Base-by-base conservation (phyloP, 2,329 filamentous ascomycete genomes). In the Annulohypoxylon truncatum region DNA sequence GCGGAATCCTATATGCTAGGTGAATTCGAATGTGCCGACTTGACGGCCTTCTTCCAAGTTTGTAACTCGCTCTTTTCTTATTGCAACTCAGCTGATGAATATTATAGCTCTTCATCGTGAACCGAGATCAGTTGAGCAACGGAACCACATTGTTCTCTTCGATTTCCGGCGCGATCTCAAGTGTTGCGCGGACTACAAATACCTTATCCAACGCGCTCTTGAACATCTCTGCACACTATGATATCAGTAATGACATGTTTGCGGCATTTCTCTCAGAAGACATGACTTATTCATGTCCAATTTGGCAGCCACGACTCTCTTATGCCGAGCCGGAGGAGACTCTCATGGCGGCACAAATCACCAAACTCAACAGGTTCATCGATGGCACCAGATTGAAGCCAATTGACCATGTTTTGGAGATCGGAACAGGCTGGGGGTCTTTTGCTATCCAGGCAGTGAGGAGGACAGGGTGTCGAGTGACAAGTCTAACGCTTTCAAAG, bases 231-330 rank as follows among this genome's bases (percentile, higher is more conserved):
- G 89, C 90, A 3, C 91, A 93, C 70, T 93, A 93, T 75, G 90
- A 93, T 72, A 91, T 92, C 67, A 89, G 87, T 69, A 93, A 93
- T 73, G 88, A 89, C 62, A 91, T 92, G 88, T 92, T 93, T 72
- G 88, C 89, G 4, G 89, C 90, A 0, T 92, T 92, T 70, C 81
- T 92, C 26, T 91, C 89, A 0, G 82, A 86, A n/a, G 90, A 92
- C 73, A 92, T 93, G 90, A 92, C 90, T 3, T 92, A 92, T 72
- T 92, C 89, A 0, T 92, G 90, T 74, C 87, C 90, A 2, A 88
- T 92, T 52, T 91, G 90, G 89, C 79, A 82, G 46, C 80, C 79
- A 0, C 78, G 76, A 33, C 79, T 79, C 9, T 79, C 82, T 48
- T 73, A 79, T 2, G 69, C 78, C 38, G 76, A 76, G n/a, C 70